Evolutionary conservation across 768 basidiomycete genomes (phyloP), one percentile per base, ranked within the genome.

Genomic region (Leccinum ochraceum): DNA sequence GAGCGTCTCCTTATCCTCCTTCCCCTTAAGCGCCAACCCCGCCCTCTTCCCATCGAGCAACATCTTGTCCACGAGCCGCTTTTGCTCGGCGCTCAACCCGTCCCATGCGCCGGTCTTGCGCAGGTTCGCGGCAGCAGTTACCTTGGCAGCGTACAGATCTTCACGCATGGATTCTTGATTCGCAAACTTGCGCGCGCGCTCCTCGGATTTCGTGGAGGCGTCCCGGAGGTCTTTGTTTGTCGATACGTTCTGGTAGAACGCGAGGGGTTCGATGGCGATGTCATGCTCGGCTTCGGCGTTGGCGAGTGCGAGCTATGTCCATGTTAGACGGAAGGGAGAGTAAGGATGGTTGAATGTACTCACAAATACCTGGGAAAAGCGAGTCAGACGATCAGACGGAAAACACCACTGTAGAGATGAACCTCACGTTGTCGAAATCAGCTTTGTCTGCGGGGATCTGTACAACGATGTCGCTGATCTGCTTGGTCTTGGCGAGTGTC

Each of bases 121-220:
- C 66, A 90, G 75, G 67, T 90, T 88, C 74, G 84, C 81, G 70
- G 89, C 80, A 0, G 90, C 91, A 5, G 81, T 80, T 3, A 81
- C 74, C 74, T 90, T 88, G 30, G 88, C 87, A 39, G 82, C 75
- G 78, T 83, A 94, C 37, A 95, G 82, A 69, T 95, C 93, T 48
- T 89, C 70, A 13, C 92, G 84, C 89, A 93, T 92, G 6, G 85
- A 86, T 1, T 83, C 78, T 69, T 93, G 90, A 56, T 92, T 89
- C 36, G 76, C 77, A 67, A 84, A 93, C 61, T 91, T 85, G 56
- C 86, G 84, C 14, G 86, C 76, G 36, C 83, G 76, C 30, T 82
- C 80, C 68, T 93, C 88, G 1, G 88, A 4, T 26, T 26, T 26
- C 26, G 26, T 26, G 26, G 26, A 26, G 4, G 26, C 26, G 26